Evolutionary conservation across 768 basidiomycete genomes (phyloP).

Genomic region (Collybia mongolica): DNA sequence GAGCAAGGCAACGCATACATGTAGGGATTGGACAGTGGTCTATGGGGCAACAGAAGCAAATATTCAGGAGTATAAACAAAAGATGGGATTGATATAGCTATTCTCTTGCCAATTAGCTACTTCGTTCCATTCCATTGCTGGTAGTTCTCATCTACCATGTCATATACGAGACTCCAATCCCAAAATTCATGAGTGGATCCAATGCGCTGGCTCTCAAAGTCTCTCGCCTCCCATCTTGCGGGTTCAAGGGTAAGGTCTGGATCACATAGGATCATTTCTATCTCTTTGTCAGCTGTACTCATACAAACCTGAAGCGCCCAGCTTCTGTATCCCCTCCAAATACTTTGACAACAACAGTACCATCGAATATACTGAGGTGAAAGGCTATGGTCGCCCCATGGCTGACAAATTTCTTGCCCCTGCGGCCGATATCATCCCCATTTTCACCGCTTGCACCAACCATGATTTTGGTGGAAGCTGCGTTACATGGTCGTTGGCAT

Average conservation of each 20-base stretch:
- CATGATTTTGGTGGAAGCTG: background rate
- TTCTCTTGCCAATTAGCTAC: no score
- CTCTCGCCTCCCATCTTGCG: constrained; percentile 21
- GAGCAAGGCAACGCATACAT: background rate
- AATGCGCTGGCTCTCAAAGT: constrained; percentile 20
- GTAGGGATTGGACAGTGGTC: background rate
- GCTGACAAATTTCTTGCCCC: background rate
- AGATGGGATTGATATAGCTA: no score
- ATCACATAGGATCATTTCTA: constrained; percentile 27
- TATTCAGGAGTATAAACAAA: no score
- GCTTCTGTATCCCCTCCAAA: background rate
- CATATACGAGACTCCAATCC: constrained; percentile 26
- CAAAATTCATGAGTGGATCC: constrained; percentile 27
- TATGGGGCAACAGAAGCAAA: background rate
- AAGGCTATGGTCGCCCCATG: background rate
- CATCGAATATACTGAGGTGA: background rate
- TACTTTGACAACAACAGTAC: background rate
- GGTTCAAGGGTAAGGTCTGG: constrained; percentile 40
- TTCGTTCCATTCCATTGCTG: constrained; percentile 7
- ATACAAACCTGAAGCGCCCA: background rate
- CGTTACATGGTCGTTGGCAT: background rate
- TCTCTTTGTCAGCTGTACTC: no score
- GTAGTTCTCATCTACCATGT: constrained; percentile 15
- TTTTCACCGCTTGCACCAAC: background rate
- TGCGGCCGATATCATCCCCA: background rate